Conservation (phyloP, 371 early-diverging fungal species). For the Mortierella sp. region DNA sequence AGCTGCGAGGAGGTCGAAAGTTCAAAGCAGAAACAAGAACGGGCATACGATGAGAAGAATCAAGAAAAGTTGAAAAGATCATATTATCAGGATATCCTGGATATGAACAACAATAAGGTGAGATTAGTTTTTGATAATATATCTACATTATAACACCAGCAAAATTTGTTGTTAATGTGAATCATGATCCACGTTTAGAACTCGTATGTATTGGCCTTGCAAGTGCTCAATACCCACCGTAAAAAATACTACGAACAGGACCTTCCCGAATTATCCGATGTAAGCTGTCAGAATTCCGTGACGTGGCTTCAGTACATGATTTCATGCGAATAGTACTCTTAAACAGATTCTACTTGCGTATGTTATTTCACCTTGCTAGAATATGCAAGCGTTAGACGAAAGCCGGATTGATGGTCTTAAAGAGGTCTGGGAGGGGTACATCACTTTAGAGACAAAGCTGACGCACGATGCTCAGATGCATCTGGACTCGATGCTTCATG, state of each 20-base stretch:
- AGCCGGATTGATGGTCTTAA: slow-evolving; percentile 63
- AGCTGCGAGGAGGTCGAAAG: slow-evolving; percentile 75
- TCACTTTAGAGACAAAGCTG: slow-evolving; percentile 60
- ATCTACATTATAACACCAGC: no score
- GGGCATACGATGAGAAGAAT: slow-evolving; percentile 64
- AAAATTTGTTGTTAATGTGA: no score
- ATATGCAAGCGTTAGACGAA: slow-evolving; percentile 69
- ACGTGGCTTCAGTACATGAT: no score
- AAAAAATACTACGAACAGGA: slow-evolving; percentile 71
- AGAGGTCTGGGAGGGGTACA: slow-evolving; percentile 59
- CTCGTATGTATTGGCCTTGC: slow-evolving; percentile 68
- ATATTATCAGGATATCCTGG: slow-evolving; percentile 74
- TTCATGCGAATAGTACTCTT: no score
- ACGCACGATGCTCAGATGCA: slow-evolving; percentile 56
- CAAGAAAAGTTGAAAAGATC: slow-evolving; percentile 59
- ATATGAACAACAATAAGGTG: slow-evolving; percentile 86
- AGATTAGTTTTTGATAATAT: background rate
- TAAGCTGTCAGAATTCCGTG: slow-evolving; percentile 55
- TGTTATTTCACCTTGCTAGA: slow-evolving; percentile 51
- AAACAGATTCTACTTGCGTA: no score
- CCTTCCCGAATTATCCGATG: slow-evolving; percentile 70
- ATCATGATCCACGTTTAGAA: slow-evolving; percentile 59
- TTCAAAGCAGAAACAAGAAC: slow-evolving; percentile 61
- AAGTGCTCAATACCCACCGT: slow-evolving; percentile 70
- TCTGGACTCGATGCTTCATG: slow-evolving; percentile 51